These are phyloP conservation scores for Wickerhamiella bombiphila DNA, from an alignment of 805 yeast genomes.

Conservation along the genomic window DNA sequence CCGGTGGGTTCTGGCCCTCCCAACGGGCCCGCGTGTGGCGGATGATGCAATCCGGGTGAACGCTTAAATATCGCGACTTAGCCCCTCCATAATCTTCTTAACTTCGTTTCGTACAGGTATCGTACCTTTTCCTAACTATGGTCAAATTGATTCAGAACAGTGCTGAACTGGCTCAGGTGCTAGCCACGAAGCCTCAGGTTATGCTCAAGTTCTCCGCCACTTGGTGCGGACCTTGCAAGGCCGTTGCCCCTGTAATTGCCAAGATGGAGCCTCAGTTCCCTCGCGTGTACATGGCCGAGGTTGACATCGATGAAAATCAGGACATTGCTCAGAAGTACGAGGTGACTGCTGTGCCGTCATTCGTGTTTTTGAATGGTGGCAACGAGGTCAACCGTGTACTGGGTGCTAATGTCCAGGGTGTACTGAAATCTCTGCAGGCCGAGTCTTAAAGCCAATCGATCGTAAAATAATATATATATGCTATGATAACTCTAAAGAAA, in stretches of 20 bases:
- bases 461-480: no score
- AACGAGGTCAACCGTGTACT: constrained; percentile 37
- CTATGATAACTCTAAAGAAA: no score
- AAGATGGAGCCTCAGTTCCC: constrained; percentile 45
- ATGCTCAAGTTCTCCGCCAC: constrained; percentile 77
- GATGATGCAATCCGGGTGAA: no score
- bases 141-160: neutral
- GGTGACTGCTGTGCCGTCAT: constrained; percentile 53
- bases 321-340: constrained; percentile 50
- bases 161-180: neutral
- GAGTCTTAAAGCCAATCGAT: no score
- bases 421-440: constrained; percentile 7
- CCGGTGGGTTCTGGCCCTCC: no score
- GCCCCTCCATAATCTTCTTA: no score
- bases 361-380: constrained; percentile 65
- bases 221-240: constrained; percentile 98
- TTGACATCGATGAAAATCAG: constrained; percentile 75
- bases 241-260: constrained; percentile 86
- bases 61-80: no score
- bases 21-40: no score
- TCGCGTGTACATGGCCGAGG: constrained; percentile 58
- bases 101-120: no score
- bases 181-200: constrained; percentile 19
- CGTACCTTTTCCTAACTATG: no score
- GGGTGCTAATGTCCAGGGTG: constrained; percentile 18